phyloP scores from a whole-genome alignment of 2,329 filamentous ascomycete species.

The Monosporascus sp. region DNA sequence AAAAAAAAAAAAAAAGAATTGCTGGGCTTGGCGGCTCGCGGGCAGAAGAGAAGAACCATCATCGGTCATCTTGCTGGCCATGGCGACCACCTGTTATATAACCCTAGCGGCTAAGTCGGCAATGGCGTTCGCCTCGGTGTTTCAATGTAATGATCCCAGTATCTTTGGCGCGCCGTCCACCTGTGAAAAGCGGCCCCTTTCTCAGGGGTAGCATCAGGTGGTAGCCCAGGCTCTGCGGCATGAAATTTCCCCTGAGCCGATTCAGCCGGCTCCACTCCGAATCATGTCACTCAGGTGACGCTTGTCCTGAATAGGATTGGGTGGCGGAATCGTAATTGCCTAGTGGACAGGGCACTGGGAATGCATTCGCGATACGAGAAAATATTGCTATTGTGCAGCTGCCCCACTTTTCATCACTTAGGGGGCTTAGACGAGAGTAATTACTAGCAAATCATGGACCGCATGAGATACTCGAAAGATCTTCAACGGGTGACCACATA shows the following conservation, averaged over 20 bases:
- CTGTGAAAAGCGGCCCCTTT: background rate
- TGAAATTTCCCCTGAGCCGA: background rate
- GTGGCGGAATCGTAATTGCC: no score
- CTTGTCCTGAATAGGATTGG: no score
- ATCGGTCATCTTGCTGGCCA: background rate
- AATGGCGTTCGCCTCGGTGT: background rate
- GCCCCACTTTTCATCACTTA: no score
- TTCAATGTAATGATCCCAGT: background rate
- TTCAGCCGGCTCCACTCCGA: no score
- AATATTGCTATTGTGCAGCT: no score
- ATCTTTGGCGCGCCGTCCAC: background rate
- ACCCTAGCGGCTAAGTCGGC: background rate
- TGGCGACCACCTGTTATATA: background rate
- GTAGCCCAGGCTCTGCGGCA: background rate
- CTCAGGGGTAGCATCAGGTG: background rate
- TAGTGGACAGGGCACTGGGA: no score
- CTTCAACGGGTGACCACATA: no score
- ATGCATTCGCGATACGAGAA: no score
- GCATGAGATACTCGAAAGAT: no score
- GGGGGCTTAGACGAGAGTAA: no score
- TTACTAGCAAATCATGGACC: no score
- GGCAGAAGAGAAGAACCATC: background rate
- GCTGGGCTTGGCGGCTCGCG: background rate
- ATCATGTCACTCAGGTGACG: no score
- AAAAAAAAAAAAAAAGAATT: background rate